phyloP scores from a whole-genome alignment of 2,329 filamentous ascomycete genomes.

The Bipolaris victoriae region DNA sequence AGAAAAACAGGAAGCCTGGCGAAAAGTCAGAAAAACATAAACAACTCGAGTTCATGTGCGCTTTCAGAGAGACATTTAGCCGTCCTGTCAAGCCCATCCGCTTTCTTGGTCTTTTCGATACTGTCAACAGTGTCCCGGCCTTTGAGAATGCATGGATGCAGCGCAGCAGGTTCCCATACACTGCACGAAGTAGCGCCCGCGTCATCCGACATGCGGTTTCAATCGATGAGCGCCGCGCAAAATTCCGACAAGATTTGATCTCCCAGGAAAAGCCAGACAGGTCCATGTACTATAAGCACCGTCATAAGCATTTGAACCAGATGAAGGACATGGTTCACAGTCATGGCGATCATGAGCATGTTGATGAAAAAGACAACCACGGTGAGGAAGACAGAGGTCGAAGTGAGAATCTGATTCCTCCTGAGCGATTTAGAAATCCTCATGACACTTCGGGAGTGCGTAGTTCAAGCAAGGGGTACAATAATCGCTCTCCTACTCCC shows the following conservation, averaged over 20 bases:
- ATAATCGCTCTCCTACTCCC: slow-evolving; percentile 23
- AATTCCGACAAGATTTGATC: slow-evolving; percentile 74
- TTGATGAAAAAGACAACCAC: slow-evolving; percentile 17
- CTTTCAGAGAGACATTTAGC: slow-evolving; percentile 81
- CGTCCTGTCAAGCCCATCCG: slow-evolving; percentile 74
- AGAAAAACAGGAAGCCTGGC: slow-evolving; percentile 41
- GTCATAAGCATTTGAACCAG: slow-evolving; percentile 31
- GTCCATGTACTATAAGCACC: slow-evolving; percentile 36
- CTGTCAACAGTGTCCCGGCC: slow-evolving; percentile 77
- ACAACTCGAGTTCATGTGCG: slow-evolving; percentile 77
- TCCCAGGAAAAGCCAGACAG: slow-evolving; percentile 51
- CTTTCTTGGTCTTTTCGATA: slow-evolving; percentile 82
- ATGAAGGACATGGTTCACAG: slow-evolving; percentile 18
- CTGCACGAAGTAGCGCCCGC: slow-evolving; percentile 60
- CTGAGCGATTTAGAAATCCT: slow-evolving; percentile 38
- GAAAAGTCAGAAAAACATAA: slow-evolving; percentile 61
- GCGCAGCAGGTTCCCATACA: slow-evolving; percentile 75
- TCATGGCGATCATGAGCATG: slow-evolving; percentile 18
- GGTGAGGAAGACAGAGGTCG: slow-evolving; percentile 24
- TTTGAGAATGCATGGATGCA: slow-evolving; percentile 82
- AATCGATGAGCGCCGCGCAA: slow-evolving; percentile 73
- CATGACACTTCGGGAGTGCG: slow-evolving; percentile 46
- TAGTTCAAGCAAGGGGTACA: slow-evolving; percentile 38
- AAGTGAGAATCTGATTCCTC: slow-evolving; percentile 36
- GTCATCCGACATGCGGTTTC: slow-evolving; percentile 73